phyloP scores from a whole-genome alignment of 768 basidiomycete species.

The Auricularia heimuer region DNA sequence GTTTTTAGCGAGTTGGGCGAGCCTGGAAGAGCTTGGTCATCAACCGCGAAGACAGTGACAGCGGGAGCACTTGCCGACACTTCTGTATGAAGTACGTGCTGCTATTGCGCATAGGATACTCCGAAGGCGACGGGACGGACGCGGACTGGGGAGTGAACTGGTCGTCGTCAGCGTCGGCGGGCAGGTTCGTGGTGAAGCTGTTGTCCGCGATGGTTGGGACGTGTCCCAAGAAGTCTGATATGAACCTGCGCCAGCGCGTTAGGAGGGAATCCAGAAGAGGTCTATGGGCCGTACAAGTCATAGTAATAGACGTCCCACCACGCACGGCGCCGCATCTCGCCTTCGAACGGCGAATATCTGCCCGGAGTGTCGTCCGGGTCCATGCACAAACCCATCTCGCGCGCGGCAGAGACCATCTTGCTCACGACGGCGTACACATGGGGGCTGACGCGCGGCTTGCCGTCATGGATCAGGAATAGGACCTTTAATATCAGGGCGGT shows the following conservation, averaged over 20 bases:
- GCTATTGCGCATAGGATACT: slow-evolving; percentile 19
- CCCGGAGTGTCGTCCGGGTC: slow-evolving; percentile 48
- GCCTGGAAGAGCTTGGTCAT: slow-evolving; percentile 25
- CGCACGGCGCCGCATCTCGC: slow-evolving; percentile 42
- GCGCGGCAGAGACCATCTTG: slow-evolving; percentile 59
- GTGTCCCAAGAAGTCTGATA: slow-evolving; percentile 58
- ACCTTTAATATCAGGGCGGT: slow-evolving; percentile 50
- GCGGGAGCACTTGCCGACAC: slow-evolving; percentile 42
- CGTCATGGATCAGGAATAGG: slow-evolving; percentile 43
- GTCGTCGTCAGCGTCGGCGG: slow-evolving; percentile 48
- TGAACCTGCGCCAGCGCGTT: slow-evolving; percentile 36
- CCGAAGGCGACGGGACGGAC: slow-evolving; percentile 29
- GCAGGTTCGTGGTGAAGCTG: slow-evolving; percentile 46
- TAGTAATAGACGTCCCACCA: slow-evolving; percentile 80
- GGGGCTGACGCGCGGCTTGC: slow-evolving; percentile 33
- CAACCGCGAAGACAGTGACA: neutral
- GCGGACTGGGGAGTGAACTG: slow-evolving; percentile 39
- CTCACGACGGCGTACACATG: slow-evolving; percentile 41
- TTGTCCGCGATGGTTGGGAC: slow-evolving; percentile 47
- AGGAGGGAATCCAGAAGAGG: neutral
- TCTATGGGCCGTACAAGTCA: slow-evolving; percentile 46
- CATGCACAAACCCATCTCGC: slow-evolving; percentile 48
- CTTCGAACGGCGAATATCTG: slow-evolving; percentile 39
- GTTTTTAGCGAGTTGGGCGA: slow-evolving; percentile 53
- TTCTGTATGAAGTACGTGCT: slow-evolving; percentile 45